These are phyloP conservation scores for Rhinocladiella mackenziei DNA, from an alignment of 2,329 filamentous ascomycete genomes.

Conservation along the genomic window DNA sequence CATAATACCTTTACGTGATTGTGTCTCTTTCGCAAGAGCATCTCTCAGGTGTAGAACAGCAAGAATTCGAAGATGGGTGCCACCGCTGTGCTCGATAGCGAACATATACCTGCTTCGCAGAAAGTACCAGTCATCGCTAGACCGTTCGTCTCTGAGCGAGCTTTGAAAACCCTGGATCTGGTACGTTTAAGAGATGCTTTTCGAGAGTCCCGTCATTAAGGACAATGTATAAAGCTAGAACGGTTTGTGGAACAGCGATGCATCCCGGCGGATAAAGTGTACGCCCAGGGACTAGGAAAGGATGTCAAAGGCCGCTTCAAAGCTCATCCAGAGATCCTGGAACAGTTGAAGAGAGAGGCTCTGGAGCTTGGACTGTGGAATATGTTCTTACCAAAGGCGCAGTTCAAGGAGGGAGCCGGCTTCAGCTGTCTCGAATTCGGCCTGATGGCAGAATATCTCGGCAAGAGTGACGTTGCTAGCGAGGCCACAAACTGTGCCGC, in stretches of 20 bases:
- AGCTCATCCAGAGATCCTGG: conserved; percentile 72
- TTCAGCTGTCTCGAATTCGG: conserved; percentile 88
- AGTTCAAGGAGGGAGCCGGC: conserved; percentile 92
- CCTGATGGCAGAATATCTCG: conserved; percentile 93
- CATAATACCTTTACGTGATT: no score
- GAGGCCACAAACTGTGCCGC: conserved; percentile 88
- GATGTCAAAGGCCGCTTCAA: conserved; percentile 65
- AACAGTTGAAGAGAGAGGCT: conserved; percentile 83
- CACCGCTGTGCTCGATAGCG: no score
- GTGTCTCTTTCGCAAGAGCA: no score
- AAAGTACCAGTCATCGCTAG: conserved; percentile 57
- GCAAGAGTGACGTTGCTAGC: conserved; percentile 76
- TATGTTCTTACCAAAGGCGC: conserved; percentile 91
- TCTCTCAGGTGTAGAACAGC: no score
- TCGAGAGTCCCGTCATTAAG: conserved; percentile 1
- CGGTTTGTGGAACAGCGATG: conserved; percentile 97
- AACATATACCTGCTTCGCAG: conserved; percentile 47
- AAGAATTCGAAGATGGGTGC: no score
- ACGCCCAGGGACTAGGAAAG: conserved; percentile 72
- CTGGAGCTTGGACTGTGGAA: conserved; percentile 88
- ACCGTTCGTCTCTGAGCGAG: conserved; percentile 73
- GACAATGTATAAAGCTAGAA: conserved; percentile 69
- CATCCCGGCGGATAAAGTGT: conserved; percentile 76
- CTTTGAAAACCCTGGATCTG: conserved; percentile 76
- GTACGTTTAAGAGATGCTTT: conserved; percentile 36